Percentiles rank a stretch among this genome's conserved stretches.
Conservation (phyloP, 441 rosid genomes). For the Metrosideros polymorpha region DNA sequence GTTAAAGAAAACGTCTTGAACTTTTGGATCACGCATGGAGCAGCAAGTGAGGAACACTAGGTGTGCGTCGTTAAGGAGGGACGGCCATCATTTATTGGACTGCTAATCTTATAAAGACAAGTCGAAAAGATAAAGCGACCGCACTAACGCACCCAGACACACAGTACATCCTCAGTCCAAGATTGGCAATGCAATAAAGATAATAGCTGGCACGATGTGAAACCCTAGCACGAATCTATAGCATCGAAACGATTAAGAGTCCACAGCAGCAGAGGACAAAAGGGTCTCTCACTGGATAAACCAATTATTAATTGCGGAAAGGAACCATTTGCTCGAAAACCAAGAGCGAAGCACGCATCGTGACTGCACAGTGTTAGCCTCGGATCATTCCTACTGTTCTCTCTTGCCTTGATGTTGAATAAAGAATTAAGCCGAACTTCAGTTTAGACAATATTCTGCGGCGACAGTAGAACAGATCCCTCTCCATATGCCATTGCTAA, state of each 20-base stretch:
- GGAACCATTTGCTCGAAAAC: background rate
- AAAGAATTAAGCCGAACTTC: background rate
- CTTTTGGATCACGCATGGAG: background rate
- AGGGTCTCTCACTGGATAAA: background rate
- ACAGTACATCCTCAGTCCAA: background rate
- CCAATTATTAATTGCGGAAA: background rate
- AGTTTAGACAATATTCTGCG: background rate
- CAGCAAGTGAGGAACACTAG: background rate
- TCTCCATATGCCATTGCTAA: background rate
- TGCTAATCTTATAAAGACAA: background rate
- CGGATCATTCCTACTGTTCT: background rate
- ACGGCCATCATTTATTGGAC: background rate
- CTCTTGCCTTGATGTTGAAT: background rate
- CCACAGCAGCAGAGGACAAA: background rate
- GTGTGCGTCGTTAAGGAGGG: background rate
- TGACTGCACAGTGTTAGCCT: background rate
- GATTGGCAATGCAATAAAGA: background rate
- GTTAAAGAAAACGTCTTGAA: background rate
- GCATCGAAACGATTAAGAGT: background rate
- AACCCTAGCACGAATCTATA: background rate
- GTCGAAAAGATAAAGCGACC: background rate
- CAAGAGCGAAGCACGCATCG: background rate
- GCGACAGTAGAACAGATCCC: background rate
- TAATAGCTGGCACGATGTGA: background rate
- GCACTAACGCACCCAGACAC: background rate